Base-by-base conservation (phyloP, 345 rosid genomes). In the Brassica rapa region DNA sequence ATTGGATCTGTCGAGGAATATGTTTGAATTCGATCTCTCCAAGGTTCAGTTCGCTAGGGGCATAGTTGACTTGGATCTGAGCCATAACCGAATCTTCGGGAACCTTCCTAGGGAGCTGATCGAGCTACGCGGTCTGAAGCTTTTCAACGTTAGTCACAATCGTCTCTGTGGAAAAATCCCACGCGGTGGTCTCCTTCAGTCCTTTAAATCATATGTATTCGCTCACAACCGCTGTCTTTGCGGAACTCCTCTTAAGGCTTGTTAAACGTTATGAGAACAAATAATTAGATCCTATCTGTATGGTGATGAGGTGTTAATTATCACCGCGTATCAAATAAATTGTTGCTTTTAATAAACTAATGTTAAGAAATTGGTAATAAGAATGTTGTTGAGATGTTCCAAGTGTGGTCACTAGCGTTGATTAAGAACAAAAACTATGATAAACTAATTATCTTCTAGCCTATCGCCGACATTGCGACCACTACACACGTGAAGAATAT, bases 201-300 rank as follows among this genome's bases (percentile, higher is more conserved):
- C 82, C 9, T 85, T 90, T 43, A 93, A 83, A 71, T 68, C 74
- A 49, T 68, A 83, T 6, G 41, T 77, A 0, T 91, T 85, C 60
- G 81, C 90, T 79, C 93, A 91, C 66, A 91, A 89, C 68, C 67
- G 80, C 51, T 94, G 98, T 83, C 79, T 94, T 82, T 94, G 97
- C 68, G 98, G 97, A 2, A 19, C 85, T 16, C 98, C 96, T 0
- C 94, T 94, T 63, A 67, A 70, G 2, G 68, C 74, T 77, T 87
- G 92, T 82, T 72, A 53, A 21, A 56, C 81, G 64, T 81, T 49
- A 8, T 25, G 33, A 24, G n/a, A 16, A 24, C 30, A 19, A 35
- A n/a, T 33, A 62, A 49, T 15, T n/a, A 10, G 61, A 30, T 11
- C 14, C 6, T 76, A 32, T 39, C 16, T 11, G 32, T 5, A 25